Evolutionary conservation across 2,329 filamentous ascomycete genomes (phyloP).

Genomic region (Aspergillus brunneoviolaceus): DNA sequence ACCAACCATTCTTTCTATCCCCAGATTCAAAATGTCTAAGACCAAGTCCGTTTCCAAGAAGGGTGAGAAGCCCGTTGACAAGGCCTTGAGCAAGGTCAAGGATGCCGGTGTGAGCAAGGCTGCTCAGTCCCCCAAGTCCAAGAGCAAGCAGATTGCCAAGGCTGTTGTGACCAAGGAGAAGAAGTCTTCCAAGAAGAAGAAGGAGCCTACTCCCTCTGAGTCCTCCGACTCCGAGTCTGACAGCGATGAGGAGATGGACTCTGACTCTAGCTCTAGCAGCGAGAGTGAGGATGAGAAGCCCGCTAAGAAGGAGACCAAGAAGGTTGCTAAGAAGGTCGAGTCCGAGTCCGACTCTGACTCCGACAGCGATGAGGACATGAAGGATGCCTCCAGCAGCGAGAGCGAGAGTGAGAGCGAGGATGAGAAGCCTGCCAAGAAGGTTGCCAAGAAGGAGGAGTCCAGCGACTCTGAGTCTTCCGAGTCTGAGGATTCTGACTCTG

Average conservation of each 20-base stretch:
- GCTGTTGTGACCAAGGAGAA: slow-evolving; percentile 42
- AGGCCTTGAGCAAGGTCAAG: slow-evolving; percentile 50
- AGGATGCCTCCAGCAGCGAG: slow-evolving; percentile 27
- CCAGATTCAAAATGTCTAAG: slow-evolving; percentile 46
- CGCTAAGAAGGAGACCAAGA: slow-evolving; percentile 30
- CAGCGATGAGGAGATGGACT: slow-evolving; percentile 33
- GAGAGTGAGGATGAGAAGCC: slow-evolving; percentile 43
- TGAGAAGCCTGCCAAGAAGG: slow-evolving; percentile 36
- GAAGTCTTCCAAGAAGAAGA: slow-evolving; percentile 47
- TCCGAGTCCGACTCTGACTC: slow-evolving; percentile 29
- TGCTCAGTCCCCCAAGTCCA: slow-evolving; percentile 44
- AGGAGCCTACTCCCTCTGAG: slow-evolving; percentile 39
- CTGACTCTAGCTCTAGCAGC: slow-evolving; percentile 28
- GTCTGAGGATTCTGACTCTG: slow-evolving; percentile 21
- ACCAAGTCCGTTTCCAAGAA: slow-evolving; percentile 42
- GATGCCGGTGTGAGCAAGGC: slow-evolving; percentile 47
- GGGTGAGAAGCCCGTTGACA: slow-evolving; percentile 42
- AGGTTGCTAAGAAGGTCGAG: slow-evolving; percentile 28
- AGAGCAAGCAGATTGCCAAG: slow-evolving; percentile 48
- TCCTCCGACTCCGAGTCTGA: slow-evolving; percentile 35
- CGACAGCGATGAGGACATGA: slow-evolving; percentile 36
- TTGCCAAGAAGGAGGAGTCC: slow-evolving; percentile 29
- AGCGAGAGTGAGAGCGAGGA: slow-evolving; percentile 35
- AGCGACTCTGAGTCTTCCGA: slow-evolving; percentile 31
- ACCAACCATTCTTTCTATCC: slow-evolving; percentile 19